A percentile compares a stretch with the other conserved stretches of the same genome.
These are phyloP conservation scores for Meredithiella fracta DNA, from an alignment of 2,329 filamentous ascomycete species.

Conservation along the genomic window DNA sequence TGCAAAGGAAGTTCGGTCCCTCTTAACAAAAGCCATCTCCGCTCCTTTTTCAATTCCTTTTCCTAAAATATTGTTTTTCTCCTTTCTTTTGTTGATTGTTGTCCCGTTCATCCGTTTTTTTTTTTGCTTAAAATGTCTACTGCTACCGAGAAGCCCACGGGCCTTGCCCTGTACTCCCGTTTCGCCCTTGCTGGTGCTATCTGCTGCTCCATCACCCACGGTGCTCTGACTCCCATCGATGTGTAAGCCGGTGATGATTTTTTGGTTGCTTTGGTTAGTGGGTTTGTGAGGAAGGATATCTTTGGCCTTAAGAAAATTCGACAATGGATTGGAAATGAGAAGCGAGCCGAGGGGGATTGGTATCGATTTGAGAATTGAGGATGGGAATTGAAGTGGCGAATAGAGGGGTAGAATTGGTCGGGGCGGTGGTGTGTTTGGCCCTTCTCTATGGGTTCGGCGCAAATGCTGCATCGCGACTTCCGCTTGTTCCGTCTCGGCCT, in stretches of 20 bases:
- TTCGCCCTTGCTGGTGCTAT: conserved; percentile 95
- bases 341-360: neutral
- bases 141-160: conserved; percentile 27
- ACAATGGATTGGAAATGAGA: neutral
- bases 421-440: too few relatives aligned
- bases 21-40: conserved; percentile 6
- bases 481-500: neutral
- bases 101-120: conserved; percentile 13
- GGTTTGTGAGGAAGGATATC: neutral
- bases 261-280: too few relatives aligned
- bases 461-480: neutral
- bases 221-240: conserved; percentile 92
- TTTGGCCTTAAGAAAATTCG: neutral
- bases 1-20: neutral
- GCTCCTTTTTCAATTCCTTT: conserved; percentile 6
- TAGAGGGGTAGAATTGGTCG: neutral
- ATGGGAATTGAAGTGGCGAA: neutral
- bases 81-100: conserved; percentile 16
- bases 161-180: conserved; percentile 68
- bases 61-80: conserved; percentile 8
- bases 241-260: conserved; percentile 55
- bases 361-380: neutral
- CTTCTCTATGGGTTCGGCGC: neutral
- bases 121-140: conserved; percentile 25
- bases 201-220: conserved; percentile 97